Percentiles rank a stretch among this genome's conserved stretches.
Conservation (phyloP, 345 rosid genomes). For the Salix viminalis region DNA sequence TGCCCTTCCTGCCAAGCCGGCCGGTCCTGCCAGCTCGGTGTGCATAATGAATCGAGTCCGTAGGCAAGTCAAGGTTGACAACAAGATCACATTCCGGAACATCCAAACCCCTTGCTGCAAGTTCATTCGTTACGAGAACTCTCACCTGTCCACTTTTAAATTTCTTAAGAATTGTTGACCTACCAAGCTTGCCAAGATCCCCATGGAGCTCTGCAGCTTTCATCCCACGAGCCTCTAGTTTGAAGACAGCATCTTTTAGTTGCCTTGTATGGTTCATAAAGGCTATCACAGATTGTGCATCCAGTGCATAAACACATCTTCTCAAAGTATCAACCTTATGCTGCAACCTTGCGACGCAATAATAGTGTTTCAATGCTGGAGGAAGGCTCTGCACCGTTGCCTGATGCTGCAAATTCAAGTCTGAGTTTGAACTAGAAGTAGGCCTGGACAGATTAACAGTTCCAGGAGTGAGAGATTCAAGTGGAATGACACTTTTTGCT, state of each 20-base stretch:
- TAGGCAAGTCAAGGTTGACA: slow-evolving; percentile 78
- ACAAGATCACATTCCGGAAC: slow-evolving; percentile 90
- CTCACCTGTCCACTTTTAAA: slow-evolving; percentile 85
- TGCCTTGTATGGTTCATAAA: slow-evolving; percentile 89
- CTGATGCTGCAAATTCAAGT: slow-evolving; percentile 40
- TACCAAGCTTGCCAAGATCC: slow-evolving; percentile 86
- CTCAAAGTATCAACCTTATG: slow-evolving; percentile 84
- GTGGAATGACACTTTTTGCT: slow-evolving; percentile 56
- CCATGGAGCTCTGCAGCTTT: slow-evolving; percentile 83
- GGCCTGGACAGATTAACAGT: slow-evolving; percentile 43
- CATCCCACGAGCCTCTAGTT: slow-evolving; percentile 86
- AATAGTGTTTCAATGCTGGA: slow-evolving; percentile 75
- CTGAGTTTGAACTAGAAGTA: slow-evolving; percentile 33
- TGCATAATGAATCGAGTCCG: slow-evolving; percentile 74
- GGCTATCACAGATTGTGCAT: slow-evolving; percentile 76
- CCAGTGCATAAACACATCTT: slow-evolving; percentile 82
- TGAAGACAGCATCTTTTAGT: slow-evolving; percentile 86
- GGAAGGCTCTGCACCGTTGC: slow-evolving; percentile 69
- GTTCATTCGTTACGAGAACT: slow-evolving; percentile 83
- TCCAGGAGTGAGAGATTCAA: slow-evolving; percentile 44
- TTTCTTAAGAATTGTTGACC: slow-evolving; percentile 73
- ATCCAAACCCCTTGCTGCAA: slow-evolving; percentile 90
- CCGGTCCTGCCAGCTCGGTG: slow-evolving; percentile 93
- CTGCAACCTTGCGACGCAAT: slow-evolving; percentile 66
- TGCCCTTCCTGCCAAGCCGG: slow-evolving; percentile 82